Conservation (phyloP, 306 rosid genomes). For the Trichosanthes cucumerina region DNA sequence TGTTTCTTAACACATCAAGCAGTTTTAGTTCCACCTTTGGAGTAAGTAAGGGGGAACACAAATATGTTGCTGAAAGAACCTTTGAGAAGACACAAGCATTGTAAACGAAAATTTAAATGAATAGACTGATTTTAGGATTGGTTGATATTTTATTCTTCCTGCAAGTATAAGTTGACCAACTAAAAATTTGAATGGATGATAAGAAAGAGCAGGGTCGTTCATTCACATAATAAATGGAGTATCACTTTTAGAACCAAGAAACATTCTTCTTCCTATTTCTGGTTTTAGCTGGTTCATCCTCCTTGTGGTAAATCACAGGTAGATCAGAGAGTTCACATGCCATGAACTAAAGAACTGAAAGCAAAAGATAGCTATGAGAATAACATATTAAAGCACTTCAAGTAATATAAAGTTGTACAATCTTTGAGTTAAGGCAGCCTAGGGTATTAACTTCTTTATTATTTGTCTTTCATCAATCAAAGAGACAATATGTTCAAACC, state of each 20-base stretch:
- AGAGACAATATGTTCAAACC: not conserved
- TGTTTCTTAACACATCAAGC: not conserved
- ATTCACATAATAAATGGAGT: not conserved
- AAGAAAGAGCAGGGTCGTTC: not conserved
- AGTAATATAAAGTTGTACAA: not conserved
- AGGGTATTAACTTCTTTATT: not conserved
- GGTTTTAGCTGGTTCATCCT: conserved; percentile 14
- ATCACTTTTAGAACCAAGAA: not conserved
- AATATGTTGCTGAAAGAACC: not conserved
- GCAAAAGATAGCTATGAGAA: conserved; percentile 1
- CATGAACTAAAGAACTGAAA: conserved; percentile 30
- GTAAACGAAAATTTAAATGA: not conserved
- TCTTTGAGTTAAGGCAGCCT: not conserved
- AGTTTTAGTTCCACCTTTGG: not conserved
- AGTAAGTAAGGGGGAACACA: not conserved
- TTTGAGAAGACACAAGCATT: not conserved
- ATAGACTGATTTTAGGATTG: not conserved
- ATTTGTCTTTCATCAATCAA: not conserved
- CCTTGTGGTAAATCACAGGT: conserved; percentile 18
- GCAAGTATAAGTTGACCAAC: not conserved
- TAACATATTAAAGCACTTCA: not conserved
- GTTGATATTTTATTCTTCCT: not conserved
- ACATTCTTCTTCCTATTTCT: conserved; percentile 23
- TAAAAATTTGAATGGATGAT: not conserved
- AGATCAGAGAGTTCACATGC: conserved; percentile 29